These are phyloP conservation scores for Theobroma grandiflorum DNA, from an alignment of 441 rosid genomes.

Conservation along the genomic window DNA sequence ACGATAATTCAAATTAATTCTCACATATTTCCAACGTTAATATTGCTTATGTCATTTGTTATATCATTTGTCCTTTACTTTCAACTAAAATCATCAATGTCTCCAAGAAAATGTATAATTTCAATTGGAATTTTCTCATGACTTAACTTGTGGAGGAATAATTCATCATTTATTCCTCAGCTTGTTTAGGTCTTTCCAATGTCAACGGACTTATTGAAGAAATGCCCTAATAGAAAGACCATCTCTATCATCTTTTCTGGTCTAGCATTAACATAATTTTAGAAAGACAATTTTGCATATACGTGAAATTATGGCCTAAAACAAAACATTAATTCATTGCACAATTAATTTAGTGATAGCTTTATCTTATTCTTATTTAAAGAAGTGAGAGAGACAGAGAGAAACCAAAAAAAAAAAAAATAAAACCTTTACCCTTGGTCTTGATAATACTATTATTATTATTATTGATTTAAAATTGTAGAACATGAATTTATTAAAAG, in stretches of 20 bases:
- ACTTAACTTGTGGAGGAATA: neutral
- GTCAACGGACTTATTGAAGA: neutral
- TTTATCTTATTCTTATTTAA: too few species aligned
- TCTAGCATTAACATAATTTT: neutral
- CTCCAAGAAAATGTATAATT: too few species aligned
- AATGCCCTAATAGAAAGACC: neutral
- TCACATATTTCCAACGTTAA: too few species aligned
- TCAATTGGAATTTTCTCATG: neutral
- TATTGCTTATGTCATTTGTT: neutral
- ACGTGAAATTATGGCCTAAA: neutral
- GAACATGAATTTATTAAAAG: neutral
- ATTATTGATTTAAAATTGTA: neutral
- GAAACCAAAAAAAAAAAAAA: too few species aligned
- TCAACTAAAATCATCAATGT: neutral
- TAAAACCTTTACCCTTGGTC: too few species aligned
- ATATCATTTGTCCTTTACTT: neutral
- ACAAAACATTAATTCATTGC: neutral
- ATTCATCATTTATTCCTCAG: neutral
- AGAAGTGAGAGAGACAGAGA: too few species aligned
- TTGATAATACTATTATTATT: neutral
- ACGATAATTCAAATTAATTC: too few species aligned
- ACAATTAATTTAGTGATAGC: too few species aligned
- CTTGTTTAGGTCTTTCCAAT: neutral
- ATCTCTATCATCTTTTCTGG: neutral
- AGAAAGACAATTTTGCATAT: neutral